Conservation (phyloP, 495 filamentous ascomycete species). For the Penicilliopsis zonata region DNA sequence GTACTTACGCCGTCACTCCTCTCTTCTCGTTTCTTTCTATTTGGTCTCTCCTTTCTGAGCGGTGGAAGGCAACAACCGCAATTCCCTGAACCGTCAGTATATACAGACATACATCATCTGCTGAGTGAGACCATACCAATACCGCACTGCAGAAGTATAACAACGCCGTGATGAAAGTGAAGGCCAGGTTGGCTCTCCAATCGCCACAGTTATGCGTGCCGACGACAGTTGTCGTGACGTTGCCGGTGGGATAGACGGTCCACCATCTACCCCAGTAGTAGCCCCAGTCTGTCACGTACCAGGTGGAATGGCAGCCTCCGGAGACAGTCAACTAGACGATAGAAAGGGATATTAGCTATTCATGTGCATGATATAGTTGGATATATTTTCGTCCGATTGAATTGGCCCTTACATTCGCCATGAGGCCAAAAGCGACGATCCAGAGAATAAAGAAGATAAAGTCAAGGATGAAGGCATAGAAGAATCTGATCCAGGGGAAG, state of each 20-base stretch:
- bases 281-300: background rate
- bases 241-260: no score
- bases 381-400: background rate
- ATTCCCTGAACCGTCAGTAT: no score
- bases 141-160: background rate
- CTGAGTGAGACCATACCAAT: no score
- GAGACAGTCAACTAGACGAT: background rate
- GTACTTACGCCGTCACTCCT: no score
- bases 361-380: background rate
- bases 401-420: background rate
- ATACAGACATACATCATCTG: no score
- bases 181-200: background rate
- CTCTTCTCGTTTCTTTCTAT: no score
- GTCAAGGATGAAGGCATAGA: background rate
- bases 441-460: background rate
- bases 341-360: background rate
- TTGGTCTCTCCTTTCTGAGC: no score
- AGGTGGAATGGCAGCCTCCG: background rate
- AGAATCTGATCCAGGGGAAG: background rate
- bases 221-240: no score
- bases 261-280: background rate
- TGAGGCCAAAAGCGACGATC: background rate
- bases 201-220: background rate
- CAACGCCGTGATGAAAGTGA: background rate
- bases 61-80: no score